phyloP scores from a whole-genome alignment of 1,284 basidiomycete species.

The Stereum hirsutum region DNA sequence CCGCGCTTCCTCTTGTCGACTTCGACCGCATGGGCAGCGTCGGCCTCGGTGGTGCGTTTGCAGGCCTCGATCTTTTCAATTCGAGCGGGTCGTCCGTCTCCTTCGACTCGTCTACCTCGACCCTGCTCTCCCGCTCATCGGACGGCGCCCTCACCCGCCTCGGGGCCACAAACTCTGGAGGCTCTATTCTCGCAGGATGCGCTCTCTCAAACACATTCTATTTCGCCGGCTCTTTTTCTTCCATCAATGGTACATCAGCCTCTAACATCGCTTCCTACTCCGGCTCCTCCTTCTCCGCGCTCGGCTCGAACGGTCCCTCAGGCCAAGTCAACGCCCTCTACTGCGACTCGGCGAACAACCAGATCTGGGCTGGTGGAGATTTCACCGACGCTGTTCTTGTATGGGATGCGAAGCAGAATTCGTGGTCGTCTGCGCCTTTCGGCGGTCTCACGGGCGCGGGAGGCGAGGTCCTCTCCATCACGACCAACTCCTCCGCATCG shows the following conservation, averaged over 20 bases:
- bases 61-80: constrained; percentile 73
- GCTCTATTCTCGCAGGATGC: constrained; percentile 59
- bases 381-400: constrained; percentile 77
- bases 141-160: constrained; percentile 56
- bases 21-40: constrained; percentile 88
- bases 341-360: constrained; percentile 66
- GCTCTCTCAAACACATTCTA: constrained; percentile 56
- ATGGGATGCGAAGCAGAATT: constrained; percentile 58
- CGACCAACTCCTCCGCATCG: constrained; percentile 58
- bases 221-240: constrained; percentile 70
- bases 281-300: constrained; percentile 46
- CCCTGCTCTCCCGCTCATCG: constrained; percentile 56
- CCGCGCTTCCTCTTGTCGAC: constrained; percentile 74
- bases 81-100: constrained; percentile 37
- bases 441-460: constrained; percentile 70
- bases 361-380: constrained; percentile 81
- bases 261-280: constrained; percentile 72
- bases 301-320: constrained; percentile 56
- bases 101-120: constrained; percentile 61
- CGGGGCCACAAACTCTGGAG: constrained; percentile 64
- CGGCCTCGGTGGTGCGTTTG: constrained; percentile 79
- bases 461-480: constrained; percentile 69
- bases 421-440: constrained; percentile 78
- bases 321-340: constrained; percentile 71
- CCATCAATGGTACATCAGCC: constrained; percentile 46